Conservation (phyloP, 2,329 filamentous ascomycete species). For the Fusarium nisikadoi region DNA sequence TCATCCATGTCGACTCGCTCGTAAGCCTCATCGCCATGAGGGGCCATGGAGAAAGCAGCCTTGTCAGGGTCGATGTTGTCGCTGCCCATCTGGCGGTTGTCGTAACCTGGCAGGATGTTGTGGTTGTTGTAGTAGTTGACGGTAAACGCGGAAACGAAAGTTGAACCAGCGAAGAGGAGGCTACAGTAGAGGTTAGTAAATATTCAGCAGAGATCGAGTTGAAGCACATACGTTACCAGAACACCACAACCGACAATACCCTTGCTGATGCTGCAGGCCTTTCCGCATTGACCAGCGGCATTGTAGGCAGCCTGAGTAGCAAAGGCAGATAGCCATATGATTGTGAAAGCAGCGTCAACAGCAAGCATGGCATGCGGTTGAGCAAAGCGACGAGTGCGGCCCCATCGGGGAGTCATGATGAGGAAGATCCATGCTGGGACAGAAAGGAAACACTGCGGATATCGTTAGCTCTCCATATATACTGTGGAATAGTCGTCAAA, state of each 20-base stretch:
- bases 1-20: slow-evolving; percentile 69
- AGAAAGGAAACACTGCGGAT: slow-evolving; percentile 70
- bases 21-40: slow-evolving; percentile 74
- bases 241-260: slow-evolving; percentile 71
- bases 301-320: slow-evolving; percentile 74
- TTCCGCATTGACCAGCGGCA: slow-evolving; percentile 63
- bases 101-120: slow-evolving; percentile 70
- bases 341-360: slow-evolving; percentile 66
- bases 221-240: slow-evolving; percentile 66
- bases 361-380: slow-evolving; percentile 70
- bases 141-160: slow-evolving; percentile 68
- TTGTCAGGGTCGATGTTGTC: slow-evolving; percentile 74
- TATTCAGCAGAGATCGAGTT: background rate
- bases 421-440: slow-evolving; percentile 73
- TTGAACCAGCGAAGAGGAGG: slow-evolving; percentile 64
- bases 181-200: slow-evolving; percentile 49
- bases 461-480: slow-evolving; percentile 5
- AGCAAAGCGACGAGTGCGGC: slow-evolving; percentile 69
- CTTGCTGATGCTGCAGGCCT: slow-evolving; percentile 69
- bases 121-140: slow-evolving; percentile 71
- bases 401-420: slow-evolving; percentile 71
- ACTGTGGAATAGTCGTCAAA: too few species aligned
- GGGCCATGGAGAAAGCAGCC: slow-evolving; percentile 74
- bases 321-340: slow-evolving; percentile 75
- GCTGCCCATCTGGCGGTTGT: slow-evolving; percentile 57